Percentiles rank a stretch among this genome's conserved stretches.
Conservation (phyloP, 805 yeast species). For the Citeromyces matritensis region DNA sequence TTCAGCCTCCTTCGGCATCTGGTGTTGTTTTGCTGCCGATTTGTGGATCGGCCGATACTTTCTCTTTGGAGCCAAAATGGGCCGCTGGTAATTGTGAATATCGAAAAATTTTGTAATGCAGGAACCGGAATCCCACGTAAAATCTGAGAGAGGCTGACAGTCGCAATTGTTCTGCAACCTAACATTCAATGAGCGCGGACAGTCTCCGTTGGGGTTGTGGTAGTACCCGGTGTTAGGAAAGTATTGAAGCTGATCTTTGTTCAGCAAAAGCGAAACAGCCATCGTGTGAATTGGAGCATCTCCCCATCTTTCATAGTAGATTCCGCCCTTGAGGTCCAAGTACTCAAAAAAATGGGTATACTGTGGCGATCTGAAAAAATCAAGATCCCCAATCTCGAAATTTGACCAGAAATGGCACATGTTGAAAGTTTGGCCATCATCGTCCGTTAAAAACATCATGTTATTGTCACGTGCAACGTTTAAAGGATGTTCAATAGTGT, state of each 20-base stretch:
- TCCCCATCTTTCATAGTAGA: conserved; percentile 55
- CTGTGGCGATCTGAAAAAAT: conserved; percentile 40
- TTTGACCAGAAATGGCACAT: conserved; percentile 56
- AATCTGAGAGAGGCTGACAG: conserved; percentile 32
- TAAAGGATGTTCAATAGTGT: conserved; percentile 27
- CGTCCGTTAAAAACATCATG: conserved; percentile 31
- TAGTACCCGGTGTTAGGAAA: conserved; percentile 37
- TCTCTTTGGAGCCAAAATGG: conserved; percentile 10
- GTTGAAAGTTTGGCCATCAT: conserved; percentile 24
- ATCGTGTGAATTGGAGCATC: conserved; percentile 22
- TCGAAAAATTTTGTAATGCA: conserved; percentile 31
- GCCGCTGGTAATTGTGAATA: conserved; percentile 14
- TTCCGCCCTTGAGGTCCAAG: conserved; percentile 47
- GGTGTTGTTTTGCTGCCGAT: conserved; percentile 5
- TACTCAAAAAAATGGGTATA: conserved; percentile 39
- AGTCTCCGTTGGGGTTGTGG: conserved; percentile 41
- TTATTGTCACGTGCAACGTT: conserved; percentile 30
- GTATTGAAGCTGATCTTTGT: conserved; percentile 14
- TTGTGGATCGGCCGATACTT: conserved; percentile 13
- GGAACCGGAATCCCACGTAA: conserved; percentile 32
- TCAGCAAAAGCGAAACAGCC: conserved; percentile 14
- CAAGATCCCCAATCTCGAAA: conserved; percentile 44
- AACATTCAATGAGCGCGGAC: conserved; percentile 35
- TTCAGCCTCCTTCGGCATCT: conserved; percentile 1
- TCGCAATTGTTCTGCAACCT: conserved; percentile 31